A percentile compares a stretch with the other conserved stretches of the same genome.
phyloP scores from a whole-genome alignment of 179 eudicot genomes.

The Silene noctiflora region DNA sequence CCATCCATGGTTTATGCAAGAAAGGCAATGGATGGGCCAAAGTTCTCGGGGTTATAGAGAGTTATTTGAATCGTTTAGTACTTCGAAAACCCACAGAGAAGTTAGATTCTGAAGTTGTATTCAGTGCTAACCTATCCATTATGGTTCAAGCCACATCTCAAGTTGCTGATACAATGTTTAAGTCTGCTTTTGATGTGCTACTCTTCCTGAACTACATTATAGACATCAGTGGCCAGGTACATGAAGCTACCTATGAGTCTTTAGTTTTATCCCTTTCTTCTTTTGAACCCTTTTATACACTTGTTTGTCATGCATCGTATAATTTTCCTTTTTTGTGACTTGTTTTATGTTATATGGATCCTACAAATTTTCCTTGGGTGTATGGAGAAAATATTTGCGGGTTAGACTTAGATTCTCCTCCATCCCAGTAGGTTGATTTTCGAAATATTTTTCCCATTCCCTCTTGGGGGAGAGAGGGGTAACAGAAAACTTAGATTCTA shows the following conservation, averaged over 20 bases:
- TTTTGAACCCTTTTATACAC: neutral
- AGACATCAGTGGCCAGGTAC: constrained; percentile 85
- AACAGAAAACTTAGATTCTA: neutral
- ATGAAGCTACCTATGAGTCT: constrained; percentile 13
- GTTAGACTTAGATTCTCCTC: too few relatives aligned
- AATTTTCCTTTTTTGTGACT: neutral
- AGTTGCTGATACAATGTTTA: constrained; percentile 80
- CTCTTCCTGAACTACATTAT: constrained; percentile 70
- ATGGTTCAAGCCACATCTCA: constrained; percentile 83
- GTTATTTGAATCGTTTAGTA: constrained; percentile 67
- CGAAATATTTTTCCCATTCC: neutral
- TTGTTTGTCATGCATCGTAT: neutral
- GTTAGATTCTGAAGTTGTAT: constrained; percentile 40
- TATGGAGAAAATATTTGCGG: neutral
- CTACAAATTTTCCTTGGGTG: neutral
- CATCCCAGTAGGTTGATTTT: too few relatives aligned
- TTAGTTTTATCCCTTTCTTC: neutral
- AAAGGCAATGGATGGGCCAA: constrained; percentile 68
- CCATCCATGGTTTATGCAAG: constrained; percentile 56
- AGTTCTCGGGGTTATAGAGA: constrained; percentile 66
- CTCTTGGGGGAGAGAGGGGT: neutral
- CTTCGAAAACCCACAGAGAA: constrained; percentile 58
- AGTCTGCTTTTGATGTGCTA: constrained; percentile 75
- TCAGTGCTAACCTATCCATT: constrained; percentile 43
- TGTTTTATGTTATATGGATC: neutral